Evolutionary conservation across 73 alveolate species (phyloP).

Genomic region (Tetrahymena thermophila): DNA sequence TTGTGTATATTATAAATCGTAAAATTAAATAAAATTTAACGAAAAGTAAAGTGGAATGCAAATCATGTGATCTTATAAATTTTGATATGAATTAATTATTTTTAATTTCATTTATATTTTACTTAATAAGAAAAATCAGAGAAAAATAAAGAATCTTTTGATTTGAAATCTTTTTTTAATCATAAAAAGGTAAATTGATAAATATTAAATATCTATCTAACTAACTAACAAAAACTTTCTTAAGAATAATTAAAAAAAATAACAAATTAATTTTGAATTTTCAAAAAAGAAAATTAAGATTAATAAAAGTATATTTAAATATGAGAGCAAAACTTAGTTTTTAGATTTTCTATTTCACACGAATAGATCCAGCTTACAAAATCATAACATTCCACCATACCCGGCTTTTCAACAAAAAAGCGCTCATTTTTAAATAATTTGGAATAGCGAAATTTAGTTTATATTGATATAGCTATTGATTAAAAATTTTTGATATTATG

Average conservation of each 20-base stretch:
- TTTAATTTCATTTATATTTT: not conserved
- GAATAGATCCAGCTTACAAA: not conserved
- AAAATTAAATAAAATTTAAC: too few relatives aligned
- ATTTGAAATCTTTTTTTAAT: too few relatives aligned
- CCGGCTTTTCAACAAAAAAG: not conserved
- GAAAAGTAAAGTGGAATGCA: not conserved
- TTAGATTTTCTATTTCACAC: not conserved
- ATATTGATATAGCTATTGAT: not conserved
- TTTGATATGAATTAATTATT: not conserved
- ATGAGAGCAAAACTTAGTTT: not conserved
- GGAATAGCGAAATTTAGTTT: not conserved
- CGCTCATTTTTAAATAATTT: not conserved
- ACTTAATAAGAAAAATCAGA: not conserved
- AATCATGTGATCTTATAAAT: not conserved
- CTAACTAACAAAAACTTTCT: not conserved
- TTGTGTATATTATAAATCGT: too few relatives aligned
- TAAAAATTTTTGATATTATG: not conserved
- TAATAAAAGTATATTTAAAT: not conserved
- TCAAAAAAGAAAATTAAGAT: not conserved
- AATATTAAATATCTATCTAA: not conserved
- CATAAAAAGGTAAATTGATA: not conserved
- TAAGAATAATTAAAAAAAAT: not conserved
- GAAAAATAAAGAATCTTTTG: not conserved
- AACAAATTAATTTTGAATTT: not conserved
- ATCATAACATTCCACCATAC: not conserved